A percentile compares a stretch with the other conserved stretches of the same genome.
Conservation (phyloP, 1,284 basidiomycete species). For the Abortiporus biennis region DNA sequence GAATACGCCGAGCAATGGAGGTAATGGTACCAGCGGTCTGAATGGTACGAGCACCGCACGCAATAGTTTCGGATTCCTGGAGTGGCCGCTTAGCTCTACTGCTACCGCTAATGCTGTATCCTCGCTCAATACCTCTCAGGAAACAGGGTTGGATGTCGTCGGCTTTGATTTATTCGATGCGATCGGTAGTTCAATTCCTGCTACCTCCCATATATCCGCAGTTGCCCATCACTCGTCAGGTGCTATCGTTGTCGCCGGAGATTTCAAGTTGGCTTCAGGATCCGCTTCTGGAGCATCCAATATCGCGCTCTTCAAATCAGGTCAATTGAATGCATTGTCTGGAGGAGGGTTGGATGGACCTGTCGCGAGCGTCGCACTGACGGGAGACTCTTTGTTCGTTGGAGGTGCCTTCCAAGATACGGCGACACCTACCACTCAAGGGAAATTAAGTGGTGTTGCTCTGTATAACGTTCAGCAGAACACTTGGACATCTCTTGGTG, state of each 20-base stretch:
- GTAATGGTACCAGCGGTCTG: conserved; percentile 22
- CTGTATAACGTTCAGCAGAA: conserved; percentile 68
- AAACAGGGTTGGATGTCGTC: conserved; percentile 64
- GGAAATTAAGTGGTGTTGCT: conserved; percentile 61
- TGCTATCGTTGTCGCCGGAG: conserved; percentile 71
- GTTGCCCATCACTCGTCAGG: conserved; percentile 64
- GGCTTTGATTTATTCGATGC: conserved; percentile 55
- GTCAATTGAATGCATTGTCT: conserved; percentile 47
- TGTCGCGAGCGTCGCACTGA: conserved; percentile 60
- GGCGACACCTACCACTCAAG: conserved; percentile 41
- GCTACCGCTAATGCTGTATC: conserved; percentile 48
- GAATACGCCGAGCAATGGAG: conserved; percentile 47
- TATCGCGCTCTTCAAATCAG: conserved; percentile 66
- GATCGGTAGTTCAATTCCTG: conserved; percentile 30
- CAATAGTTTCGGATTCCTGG: conserved; percentile 68
- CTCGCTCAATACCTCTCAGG: conserved; percentile 60
- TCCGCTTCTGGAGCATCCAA: conserved; percentile 57
- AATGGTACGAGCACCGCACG: conserved; percentile 21
- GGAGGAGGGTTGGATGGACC: conserved; percentile 69
- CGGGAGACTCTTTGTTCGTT: conserved; percentile 67
- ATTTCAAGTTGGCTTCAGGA: conserved; percentile 61
- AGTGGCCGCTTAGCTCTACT: conserved; percentile 58
- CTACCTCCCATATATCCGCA: conserved; percentile 40
- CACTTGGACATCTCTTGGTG: conserved; percentile 66
- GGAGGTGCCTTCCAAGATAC: conserved; percentile 85